Conservation (phyloP, 1,284 basidiomycete genomes). For the Apiotrichum akiyoshidainum region DNA sequence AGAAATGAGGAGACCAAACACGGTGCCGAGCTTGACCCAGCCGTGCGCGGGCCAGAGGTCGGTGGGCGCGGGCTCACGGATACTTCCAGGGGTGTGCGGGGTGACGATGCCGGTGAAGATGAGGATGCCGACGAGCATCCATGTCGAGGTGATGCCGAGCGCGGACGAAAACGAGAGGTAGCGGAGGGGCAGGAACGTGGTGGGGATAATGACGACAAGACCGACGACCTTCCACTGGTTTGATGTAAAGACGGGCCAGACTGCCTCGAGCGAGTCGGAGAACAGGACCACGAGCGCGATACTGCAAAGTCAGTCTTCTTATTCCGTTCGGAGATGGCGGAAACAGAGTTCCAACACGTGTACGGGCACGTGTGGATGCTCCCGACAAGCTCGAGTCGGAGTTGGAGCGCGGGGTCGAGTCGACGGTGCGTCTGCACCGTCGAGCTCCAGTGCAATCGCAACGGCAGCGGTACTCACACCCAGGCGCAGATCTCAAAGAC, state of each 20-base stretch:
- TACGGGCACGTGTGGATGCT: too few species aligned
- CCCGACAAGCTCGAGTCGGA: too few species aligned
- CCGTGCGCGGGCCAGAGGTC: conserved; percentile 60
- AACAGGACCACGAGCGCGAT: conserved; percentile 79
- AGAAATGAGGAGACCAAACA: conserved; percentile 87
- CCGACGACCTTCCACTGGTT: conserved; percentile 73
- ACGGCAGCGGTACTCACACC: conserved; percentile 33
- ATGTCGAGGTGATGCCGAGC: conserved; percentile 72
- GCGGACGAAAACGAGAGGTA: conserved; percentile 80
- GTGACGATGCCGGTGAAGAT: conserved; percentile 66
- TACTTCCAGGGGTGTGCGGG: conserved; percentile 68
- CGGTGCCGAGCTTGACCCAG: conserved; percentile 63
- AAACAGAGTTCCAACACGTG: too few species aligned
- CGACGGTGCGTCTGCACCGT: too few species aligned
- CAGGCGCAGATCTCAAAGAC: conserved; percentile 75
- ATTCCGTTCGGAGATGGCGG: background rate
- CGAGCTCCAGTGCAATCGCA: too few species aligned
- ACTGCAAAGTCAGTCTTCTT: conserved; percentile 51
- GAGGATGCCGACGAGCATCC: conserved; percentile 73
- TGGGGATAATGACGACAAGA: conserved; percentile 69
- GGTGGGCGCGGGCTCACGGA: conserved; percentile 73
- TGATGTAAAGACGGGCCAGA: conserved; percentile 65
- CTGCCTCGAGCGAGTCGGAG: conserved; percentile 72
- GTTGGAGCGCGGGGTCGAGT: too few species aligned
- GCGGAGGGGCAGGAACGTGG: conserved; percentile 78